Evolutionary conservation across 2,329 filamentous ascomycete species (phyloP), one percentile per base, ranked within the genome.

Genomic region (Alternaria dauci): DNA sequence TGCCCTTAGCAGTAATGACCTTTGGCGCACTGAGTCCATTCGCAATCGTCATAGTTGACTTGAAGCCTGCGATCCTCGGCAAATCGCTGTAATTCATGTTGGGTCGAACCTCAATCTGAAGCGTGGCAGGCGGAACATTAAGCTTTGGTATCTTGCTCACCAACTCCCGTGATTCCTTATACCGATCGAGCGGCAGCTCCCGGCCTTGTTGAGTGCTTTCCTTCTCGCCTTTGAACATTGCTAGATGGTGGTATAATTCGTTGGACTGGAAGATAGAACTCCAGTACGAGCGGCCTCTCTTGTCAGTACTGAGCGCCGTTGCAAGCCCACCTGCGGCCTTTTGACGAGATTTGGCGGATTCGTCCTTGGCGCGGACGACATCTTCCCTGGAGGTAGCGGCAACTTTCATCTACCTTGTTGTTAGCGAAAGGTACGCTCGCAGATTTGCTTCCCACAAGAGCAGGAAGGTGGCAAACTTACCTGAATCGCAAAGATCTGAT

Each of bases 1-100:
- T 91, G 16, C 89, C 92, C 20, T 92, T 79, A 2, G 90, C 91
- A 0, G 93, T 95, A 58, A 98, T 89, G 65, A 97, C 93, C 77
- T 99, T 99, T 0, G 95, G 95, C 2, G 92, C 91, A 74, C 94
- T 98, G 34, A 98, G 87, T 12, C 95, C 95, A 23, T 89, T 91
- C 12, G 95, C 94, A 72, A 99, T 93, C 2, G 88, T 87, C 83
- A 98, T 94, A 14, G 86, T 87, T 1, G 90, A 83, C 52, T 91
- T 88, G 59, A 97, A 90, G 62, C 84, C 88, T 12, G 83, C 81
- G 55, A 97, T 89, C n/a, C 84, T 84, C 0, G 96, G 93, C 28
- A 97, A 82, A 12, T 86, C 81, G 5, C 84, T 88, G 78, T 99
- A 99, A 76, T 96, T 86, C 62, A 86, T 87, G 72, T 90, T 88